Evolutionary conservation across 345 rosid genomes (phyloP).

Genomic region (Gossypium bickii): DNA sequence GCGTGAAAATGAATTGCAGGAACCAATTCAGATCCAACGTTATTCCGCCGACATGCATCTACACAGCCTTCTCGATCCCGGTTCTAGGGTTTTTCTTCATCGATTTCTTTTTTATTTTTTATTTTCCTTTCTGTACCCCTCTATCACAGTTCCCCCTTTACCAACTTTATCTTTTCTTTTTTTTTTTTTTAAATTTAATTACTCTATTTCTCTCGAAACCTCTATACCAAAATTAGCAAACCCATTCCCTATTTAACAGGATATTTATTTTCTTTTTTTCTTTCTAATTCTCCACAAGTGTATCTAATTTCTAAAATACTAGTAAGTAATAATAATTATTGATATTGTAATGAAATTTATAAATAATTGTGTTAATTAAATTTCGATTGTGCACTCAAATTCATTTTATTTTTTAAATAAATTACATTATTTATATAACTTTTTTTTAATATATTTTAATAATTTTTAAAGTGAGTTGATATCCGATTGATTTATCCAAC

Average conservation of each 20-base stretch:
- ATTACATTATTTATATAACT: no score
- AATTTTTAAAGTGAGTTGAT: no score
- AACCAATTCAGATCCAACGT: conserved; percentile 77
- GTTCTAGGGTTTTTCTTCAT: conserved; percentile 23
- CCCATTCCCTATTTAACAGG: neutral
- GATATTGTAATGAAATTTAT: no score
- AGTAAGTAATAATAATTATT: no score
- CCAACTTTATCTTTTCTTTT: neutral
- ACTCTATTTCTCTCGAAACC: neutral
- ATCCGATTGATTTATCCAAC: no score
- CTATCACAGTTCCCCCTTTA: neutral
- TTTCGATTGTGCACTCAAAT: no score
- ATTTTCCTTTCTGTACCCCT: neutral
- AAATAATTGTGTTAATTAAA: no score
- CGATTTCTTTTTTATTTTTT: neutral
- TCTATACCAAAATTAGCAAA: neutral
- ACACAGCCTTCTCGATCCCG: conserved; percentile 27
- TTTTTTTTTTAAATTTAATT: neutral
- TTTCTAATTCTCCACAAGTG: no score
- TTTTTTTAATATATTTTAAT: no score
- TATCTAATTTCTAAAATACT: no score
- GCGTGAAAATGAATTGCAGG: conserved; percentile 53
- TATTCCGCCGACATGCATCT: conserved; percentile 73
- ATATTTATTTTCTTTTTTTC: no score
- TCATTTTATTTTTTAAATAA: no score